Conservation (phyloP, 139 green algal genomes). For the Trebouxia sp. region DNA sequence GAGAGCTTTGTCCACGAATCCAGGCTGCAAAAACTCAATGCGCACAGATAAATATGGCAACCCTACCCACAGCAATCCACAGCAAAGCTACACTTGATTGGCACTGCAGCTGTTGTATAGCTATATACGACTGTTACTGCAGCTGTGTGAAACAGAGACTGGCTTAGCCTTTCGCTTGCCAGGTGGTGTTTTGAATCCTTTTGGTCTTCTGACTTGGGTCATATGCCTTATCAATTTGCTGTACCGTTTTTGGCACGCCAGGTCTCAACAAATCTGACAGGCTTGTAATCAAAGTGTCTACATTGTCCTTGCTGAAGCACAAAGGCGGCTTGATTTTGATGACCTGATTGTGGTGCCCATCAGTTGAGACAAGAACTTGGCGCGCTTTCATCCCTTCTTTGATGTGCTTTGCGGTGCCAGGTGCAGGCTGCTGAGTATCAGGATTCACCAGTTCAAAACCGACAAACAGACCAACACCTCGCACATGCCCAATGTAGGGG, state of each 20-base stretch:
- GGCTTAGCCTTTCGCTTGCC: not conserved
- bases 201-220: not conserved
- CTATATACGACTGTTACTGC: not conserved
- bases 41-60: not conserved
- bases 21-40: no score
- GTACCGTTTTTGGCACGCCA: not conserved
- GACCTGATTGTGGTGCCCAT: conserved; percentile 66
- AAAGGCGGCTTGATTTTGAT: conserved; percentile 81
- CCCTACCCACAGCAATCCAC: not conserved
- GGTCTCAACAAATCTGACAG: not conserved
- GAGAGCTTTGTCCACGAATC: no score
- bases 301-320: conserved; percentile 58
- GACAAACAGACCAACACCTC: conserved; percentile 62
- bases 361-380: conserved; percentile 62
- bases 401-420: conserved; percentile 40
- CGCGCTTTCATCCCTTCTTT: conserved; percentile 45
- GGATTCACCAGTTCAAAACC: conserved; percentile 59
- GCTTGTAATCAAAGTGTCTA: conserved; percentile 33
- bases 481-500: conserved; percentile 58
- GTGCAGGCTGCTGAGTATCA: conserved; percentile 29
- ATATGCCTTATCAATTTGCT: not conserved
- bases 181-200: not conserved
- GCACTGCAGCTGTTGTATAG: not conserved
- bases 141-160: not conserved
- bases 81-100: not conserved